Conservation (phyloP, 2,329 filamentous ascomycete species). For the Aspergillus costaricaensis region DNA sequence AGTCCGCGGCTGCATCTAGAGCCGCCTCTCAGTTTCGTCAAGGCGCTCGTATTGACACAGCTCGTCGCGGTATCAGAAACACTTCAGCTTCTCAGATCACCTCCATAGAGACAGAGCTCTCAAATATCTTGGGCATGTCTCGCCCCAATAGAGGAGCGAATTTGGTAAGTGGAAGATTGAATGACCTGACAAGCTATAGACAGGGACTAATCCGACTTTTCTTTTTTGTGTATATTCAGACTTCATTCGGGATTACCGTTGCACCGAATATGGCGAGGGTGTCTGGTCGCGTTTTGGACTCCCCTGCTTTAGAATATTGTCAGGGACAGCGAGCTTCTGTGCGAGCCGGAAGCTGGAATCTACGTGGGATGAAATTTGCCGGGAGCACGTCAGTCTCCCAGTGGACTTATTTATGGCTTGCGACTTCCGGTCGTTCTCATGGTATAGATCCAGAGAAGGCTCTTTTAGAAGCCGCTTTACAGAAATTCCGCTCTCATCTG, state of each 20-base stretch:
- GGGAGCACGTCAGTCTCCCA: neutral
- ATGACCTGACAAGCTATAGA: too few species aligned
- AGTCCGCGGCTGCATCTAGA: slow-evolving; percentile 54
- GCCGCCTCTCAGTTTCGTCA: slow-evolving; percentile 5
- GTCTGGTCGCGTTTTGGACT: neutral
- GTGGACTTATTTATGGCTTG: neutral
- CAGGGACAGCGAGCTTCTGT: neutral
- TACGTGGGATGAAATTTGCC: neutral
- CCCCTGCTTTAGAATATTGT: neutral
- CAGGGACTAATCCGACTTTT: too few species aligned
- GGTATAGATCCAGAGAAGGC: neutral
- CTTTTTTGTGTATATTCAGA: too few species aligned
- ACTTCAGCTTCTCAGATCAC: neutral
- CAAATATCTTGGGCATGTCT: neutral
- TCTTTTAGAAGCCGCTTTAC: neutral
- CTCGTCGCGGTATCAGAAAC: neutral
- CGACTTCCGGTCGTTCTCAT: neutral
- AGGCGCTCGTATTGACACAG: neutral
- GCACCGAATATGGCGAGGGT: neutral
- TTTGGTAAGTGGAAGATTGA: neutral
- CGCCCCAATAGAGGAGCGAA: neutral
- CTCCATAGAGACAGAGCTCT: neutral
- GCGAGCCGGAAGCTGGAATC: neutral
- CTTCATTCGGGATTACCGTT: neutral
- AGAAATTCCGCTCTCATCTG: neutral